Percentiles rank a stretch among this genome's conserved stretches.
Evolutionary conservation across 2,329 filamentous ascomycete species (phyloP).

Genomic region (Botrytis cinerea): DNA sequence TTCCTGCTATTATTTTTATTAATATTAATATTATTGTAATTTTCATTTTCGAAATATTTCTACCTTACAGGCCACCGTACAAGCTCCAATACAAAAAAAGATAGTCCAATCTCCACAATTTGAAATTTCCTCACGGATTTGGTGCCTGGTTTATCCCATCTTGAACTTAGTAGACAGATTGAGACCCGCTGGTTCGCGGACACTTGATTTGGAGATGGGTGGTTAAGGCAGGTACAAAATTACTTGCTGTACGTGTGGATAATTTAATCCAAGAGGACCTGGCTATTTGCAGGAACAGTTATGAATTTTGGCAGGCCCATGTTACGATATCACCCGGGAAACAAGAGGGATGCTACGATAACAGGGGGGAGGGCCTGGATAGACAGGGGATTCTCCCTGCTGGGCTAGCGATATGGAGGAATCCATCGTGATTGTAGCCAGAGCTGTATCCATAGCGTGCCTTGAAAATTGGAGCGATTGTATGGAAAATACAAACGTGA

Average conservation of each 20-base stretch:
- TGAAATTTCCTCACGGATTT: constrained; percentile 7
- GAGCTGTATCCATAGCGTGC: neutral
- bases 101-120: constrained; percentile 9
- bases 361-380: neutral
- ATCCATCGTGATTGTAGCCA: neutral
- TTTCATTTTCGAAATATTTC: neutral
- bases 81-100: neutral
- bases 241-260: neutral
- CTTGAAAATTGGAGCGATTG: constrained; percentile 9
- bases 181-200: constrained; percentile 16
- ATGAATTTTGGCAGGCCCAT: neutral
- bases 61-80: constrained; percentile 8
- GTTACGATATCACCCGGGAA: constrained; percentile 10
- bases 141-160: constrained; percentile 10
- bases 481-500: neutral
- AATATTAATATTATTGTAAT: neutral
- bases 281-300: neutral
- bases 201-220: neutral
- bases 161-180: neutral
- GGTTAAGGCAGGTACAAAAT: constrained; percentile 6
- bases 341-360: neutral
- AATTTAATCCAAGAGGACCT: neutral
- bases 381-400: neutral
- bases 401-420: neutral
- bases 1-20: neutral